phyloP scores from a whole-genome alignment of 371 early-diverging fungal species.

The Batkoa obscura region DNA sequence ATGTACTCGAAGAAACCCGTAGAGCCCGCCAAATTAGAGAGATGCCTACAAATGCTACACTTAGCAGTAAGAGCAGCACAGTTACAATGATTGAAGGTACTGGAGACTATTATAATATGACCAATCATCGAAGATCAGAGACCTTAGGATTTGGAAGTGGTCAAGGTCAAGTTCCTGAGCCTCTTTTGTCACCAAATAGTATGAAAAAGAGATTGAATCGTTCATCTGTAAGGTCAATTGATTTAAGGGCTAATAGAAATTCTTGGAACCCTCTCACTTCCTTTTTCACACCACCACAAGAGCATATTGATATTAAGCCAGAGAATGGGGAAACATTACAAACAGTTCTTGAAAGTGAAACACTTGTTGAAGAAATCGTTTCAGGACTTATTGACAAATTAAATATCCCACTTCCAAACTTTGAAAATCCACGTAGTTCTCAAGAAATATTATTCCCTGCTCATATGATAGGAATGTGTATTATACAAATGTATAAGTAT shows the following conservation, averaged over 20 bases:
- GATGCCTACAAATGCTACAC: not conserved
- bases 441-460: constrained; percentile 89
- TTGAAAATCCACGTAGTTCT: constrained; percentile 53
- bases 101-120: not conserved
- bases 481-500: constrained; percentile 74
- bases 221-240: not conserved
- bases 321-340: constrained; percentile 11
- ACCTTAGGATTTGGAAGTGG: not conserved
- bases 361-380: constrained; percentile 69
- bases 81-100: not conserved
- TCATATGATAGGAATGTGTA: constrained; percentile 67
- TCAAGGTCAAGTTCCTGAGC: not conserved
- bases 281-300: constrained; percentile 2
- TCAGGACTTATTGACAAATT: constrained; percentile 69
- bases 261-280: constrained; percentile 6
- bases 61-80: not conserved
- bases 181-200: not conserved
- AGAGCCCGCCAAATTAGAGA: not conserved
- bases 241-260: not conserved
- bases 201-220: not conserved
- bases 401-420: constrained; percentile 68
- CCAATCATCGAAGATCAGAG: constrained; percentile 1
- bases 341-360: constrained; percentile 40
- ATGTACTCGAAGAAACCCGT: constrained; percentile 22
- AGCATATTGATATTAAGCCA: not conserved